Evolutionary conservation across 495 filamentous ascomycete genomes (phyloP).

Genomic region (Aspergillus homomorphus): DNA sequence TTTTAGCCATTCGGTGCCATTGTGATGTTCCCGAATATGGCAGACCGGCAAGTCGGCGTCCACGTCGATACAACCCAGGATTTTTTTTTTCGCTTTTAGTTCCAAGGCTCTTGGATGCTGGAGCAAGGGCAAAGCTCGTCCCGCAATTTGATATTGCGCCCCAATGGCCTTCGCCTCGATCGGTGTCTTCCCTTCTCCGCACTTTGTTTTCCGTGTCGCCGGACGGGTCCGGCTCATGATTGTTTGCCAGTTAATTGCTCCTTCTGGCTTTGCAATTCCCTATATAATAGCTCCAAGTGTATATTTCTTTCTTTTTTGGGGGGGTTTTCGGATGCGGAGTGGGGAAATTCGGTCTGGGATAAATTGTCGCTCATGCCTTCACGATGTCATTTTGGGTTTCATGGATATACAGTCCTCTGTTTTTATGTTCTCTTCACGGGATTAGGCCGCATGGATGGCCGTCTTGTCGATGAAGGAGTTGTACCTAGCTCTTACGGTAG

Average conservation of each 20-base stretch:
- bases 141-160: constrained; percentile 1
- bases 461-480: not conserved
- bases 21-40: not conserved
- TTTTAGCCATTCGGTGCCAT: constrained; percentile 22
- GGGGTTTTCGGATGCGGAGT: not conserved
- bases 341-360: not conserved
- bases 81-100: not conserved
- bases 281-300: not conserved
- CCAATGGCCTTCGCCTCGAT: not conserved
- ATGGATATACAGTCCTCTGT: not conserved
- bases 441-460: not conserved
- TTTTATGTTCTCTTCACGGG: not conserved
- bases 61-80: constrained; percentile 4
- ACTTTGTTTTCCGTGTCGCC: not conserved
- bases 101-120: not conserved
- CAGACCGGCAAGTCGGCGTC: not conserved
- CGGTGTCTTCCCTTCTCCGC: not conserved
- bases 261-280: not conserved
- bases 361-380: not conserved
- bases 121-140: not conserved
- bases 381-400: not conserved
- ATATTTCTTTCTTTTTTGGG: not conserved
- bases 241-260: not conserved
- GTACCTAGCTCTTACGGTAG: not conserved
- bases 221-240: constrained; percentile 2